Percentiles rank a stretch among this genome's conserved stretches.
phyloP scores from a whole-genome alignment of 1,284 basidiomycete genomes.

The Papiliotrema laurentii region DNA sequence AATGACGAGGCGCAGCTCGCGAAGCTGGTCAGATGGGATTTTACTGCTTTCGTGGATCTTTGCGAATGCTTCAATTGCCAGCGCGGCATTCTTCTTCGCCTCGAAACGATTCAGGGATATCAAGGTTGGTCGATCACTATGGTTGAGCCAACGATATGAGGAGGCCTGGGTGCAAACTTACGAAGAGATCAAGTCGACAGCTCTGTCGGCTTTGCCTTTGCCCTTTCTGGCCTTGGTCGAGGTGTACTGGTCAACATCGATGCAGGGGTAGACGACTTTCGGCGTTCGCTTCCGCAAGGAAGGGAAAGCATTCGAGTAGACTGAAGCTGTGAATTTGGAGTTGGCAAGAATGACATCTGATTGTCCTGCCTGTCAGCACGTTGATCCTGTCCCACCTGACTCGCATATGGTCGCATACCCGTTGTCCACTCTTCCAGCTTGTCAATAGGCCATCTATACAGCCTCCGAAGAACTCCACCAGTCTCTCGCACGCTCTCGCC shows the following conservation, averaged over 20 bases:
- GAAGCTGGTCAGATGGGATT: slow-evolving; percentile 19
- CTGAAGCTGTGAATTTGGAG: slow-evolving; percentile 78
- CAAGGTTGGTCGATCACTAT: slow-evolving; percentile 67
- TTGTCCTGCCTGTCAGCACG: slow-evolving; percentile 55
- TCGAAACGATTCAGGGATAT: slow-evolving; percentile 94
- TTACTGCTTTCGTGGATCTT: slow-evolving; percentile 19
- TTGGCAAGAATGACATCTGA: slow-evolving; percentile 89
- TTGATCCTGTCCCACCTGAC: background rate
- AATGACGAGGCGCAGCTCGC: slow-evolving; percentile 60
- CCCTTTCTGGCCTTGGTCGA: slow-evolving; percentile 12
- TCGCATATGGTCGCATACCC: slow-evolving; percentile 52
- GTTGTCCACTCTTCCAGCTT: slow-evolving; percentile 86
- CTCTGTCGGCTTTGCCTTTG: slow-evolving; percentile 48
- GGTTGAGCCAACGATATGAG: no score
- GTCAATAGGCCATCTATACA: slow-evolving; percentile 88
- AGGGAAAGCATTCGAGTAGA: slow-evolving; percentile 73
- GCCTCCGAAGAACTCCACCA: slow-evolving; percentile 57
- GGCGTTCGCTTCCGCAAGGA: slow-evolving; percentile 60
- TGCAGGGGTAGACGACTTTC: slow-evolving; percentile 84
- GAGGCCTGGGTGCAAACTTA: slow-evolving; percentile 54
- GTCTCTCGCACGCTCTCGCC: slow-evolving; percentile 5
- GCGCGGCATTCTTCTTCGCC: slow-evolving; percentile 82
- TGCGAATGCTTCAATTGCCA: slow-evolving; percentile 74
- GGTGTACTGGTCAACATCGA: slow-evolving; percentile 71
- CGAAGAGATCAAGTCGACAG: slow-evolving; percentile 62